Conservation (phyloP, 2,329 filamentous ascomycete genomes). For the Clarireedia homoeocarpa region DNA sequence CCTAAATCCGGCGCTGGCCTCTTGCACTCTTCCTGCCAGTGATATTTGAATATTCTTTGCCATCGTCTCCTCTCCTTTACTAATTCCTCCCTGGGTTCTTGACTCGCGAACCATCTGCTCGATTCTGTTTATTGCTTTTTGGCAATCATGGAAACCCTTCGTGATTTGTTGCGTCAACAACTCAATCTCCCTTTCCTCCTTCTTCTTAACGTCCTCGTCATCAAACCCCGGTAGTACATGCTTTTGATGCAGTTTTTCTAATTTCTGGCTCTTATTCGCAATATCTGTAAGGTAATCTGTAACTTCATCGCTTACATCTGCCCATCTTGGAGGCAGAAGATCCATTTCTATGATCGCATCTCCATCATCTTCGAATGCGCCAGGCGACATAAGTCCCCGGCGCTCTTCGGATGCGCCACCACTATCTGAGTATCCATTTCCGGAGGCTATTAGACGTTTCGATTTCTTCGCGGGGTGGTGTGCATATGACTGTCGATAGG, state of each 20-base stretch:
- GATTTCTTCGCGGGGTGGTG: constrained; percentile 87
- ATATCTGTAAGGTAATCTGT: constrained; percentile 74
- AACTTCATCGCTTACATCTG: constrained; percentile 90
- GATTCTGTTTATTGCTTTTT: constrained; percentile 79
- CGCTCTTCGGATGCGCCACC: constrained; percentile 52
- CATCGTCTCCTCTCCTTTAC: constrained; percentile 85
- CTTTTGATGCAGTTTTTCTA: constrained; percentile 93
- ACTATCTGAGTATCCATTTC: constrained; percentile 52
- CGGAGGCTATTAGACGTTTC: constrained; percentile 44
- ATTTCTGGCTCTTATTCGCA: constrained; percentile 69
- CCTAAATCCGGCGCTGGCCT: constrained; percentile 83
- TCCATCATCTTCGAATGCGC: constrained; percentile 74
- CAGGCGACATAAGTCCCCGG: constrained; percentile 76
- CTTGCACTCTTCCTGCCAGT: constrained; percentile 79
- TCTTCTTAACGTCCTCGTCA: constrained; percentile 80
- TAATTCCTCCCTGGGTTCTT: constrained; percentile 63
- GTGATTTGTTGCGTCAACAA: constrained; percentile 85
- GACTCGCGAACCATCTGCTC: constrained; percentile 81
- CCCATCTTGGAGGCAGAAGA: constrained; percentile 87
- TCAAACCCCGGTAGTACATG: constrained; percentile 95
- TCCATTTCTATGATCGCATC: constrained; percentile 99
- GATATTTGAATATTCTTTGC: constrained; percentile 93
- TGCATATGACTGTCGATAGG: constrained; percentile 96
- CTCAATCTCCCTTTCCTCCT: constrained; percentile 88
- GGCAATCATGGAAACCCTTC: constrained; percentile 79